A percentile compares a stretch with the other conserved stretches of the same genome.
These are phyloP conservation scores for Aspergillus hiratsukae DNA, from an alignment of 2,329 filamentous ascomycete genomes.

Conservation along the genomic window DNA sequence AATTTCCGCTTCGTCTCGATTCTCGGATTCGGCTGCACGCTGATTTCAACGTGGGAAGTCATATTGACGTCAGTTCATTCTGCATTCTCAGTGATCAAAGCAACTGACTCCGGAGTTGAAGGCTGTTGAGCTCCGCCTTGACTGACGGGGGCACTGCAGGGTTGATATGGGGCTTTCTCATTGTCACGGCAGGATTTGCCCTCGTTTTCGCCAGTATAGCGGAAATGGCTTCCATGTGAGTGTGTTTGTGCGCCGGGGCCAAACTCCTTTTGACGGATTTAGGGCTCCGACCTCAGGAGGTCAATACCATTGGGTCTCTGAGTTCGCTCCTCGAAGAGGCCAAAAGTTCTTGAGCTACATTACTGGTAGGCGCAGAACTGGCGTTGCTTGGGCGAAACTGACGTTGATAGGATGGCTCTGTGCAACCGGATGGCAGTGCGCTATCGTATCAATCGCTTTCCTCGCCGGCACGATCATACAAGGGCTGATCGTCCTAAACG, in stretches of 20 bases:
- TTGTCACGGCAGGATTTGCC: conserved; percentile 27
- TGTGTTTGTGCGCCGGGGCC: background rate
- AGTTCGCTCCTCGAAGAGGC: conserved; percentile 40
- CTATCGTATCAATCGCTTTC: conserved; percentile 42
- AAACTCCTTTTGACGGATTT: background rate
- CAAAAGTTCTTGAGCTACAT: conserved; percentile 46
- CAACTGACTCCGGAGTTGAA: conserved; percentile 15
- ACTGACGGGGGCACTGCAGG: conserved; percentile 36
- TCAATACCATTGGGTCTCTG: conserved; percentile 41
- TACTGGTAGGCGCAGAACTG: conserved; percentile 26
- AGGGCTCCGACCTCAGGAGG: conserved; percentile 41
- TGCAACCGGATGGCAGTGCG: conserved; percentile 44
- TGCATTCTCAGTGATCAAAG: background rate
- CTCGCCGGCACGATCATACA: conserved; percentile 45
- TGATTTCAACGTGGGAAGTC: conserved; percentile 43
- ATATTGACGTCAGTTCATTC: conserved; percentile 33
- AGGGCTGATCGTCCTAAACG: conserved; percentile 43
- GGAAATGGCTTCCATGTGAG: conserved; percentile 43
- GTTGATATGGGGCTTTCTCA: conserved; percentile 36
- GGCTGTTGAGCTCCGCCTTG: conserved; percentile 27
- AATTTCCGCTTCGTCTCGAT: conserved; percentile 45
- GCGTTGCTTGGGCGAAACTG: background rate
- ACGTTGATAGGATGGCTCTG: conserved; percentile 37
- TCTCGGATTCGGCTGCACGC: conserved; percentile 41
- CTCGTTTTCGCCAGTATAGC: conserved; percentile 37